These are phyloP conservation scores for Solanum pennellii DNA, from an alignment of 257 asterid species.

Conservation along the genomic window DNA sequence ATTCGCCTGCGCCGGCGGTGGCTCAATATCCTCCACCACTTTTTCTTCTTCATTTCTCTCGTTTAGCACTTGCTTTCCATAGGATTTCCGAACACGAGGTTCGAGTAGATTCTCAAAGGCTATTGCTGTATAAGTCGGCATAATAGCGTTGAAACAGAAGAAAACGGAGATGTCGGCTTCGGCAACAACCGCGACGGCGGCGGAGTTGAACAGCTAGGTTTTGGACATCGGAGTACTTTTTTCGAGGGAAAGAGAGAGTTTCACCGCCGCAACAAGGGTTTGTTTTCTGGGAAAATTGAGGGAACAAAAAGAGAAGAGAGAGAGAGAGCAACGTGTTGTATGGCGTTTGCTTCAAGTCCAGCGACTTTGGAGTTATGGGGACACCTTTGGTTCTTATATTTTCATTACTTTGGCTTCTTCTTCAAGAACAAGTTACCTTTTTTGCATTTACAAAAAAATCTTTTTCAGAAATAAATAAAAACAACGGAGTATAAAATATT, in stretches of 20 bases:
- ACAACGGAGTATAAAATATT: not conserved
- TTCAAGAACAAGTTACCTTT: not conserved
- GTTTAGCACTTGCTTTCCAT: not conserved
- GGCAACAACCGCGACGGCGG: not conserved
- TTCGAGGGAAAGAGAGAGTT: not conserved
- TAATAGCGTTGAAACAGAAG: not conserved
- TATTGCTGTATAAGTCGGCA: slow-evolving; percentile 51
- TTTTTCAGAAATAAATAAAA: not conserved
- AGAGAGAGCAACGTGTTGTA: not conserved
- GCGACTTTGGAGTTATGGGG: not conserved
- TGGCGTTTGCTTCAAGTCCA: not conserved
- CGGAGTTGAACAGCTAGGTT: not conserved
- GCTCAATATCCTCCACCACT: not conserved
- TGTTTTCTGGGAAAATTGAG: not conserved
- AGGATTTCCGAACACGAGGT: slow-evolving; percentile 34
- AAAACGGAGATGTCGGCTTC: not conserved
- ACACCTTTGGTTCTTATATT: not conserved
- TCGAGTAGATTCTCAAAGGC: slow-evolving; percentile 48
- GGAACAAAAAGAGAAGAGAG: not conserved
- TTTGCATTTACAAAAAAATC: not conserved
- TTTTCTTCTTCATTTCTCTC: not conserved
- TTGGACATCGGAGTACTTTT: not conserved
- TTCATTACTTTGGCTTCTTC: not conserved
- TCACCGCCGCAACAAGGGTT: not conserved
- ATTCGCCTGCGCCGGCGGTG: slow-evolving; percentile 7